phyloP scores from a whole-genome alignment of 805 yeast species.

The Metschnikowia shivogae region DNA sequence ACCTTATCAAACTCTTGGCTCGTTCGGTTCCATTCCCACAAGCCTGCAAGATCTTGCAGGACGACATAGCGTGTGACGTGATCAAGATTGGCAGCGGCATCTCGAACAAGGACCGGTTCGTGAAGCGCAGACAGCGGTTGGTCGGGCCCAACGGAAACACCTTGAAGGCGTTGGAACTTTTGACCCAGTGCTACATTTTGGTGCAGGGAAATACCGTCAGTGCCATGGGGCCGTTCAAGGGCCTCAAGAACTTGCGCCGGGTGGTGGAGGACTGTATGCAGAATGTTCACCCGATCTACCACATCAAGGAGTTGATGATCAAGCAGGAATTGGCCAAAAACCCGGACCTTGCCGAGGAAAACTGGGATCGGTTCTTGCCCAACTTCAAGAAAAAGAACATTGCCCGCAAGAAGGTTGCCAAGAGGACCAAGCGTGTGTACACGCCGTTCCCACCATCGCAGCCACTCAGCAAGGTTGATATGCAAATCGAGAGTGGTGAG shows the following conservation, averaged over 20 bases:
- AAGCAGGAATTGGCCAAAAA: conserved; percentile 91
- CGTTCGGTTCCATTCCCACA: conserved; percentile 97
- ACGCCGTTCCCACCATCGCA: conserved; percentile 99
- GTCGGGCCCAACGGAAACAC: conserved; percentile 98
- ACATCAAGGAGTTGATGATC: conserved; percentile 95
- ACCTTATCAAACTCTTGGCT: conserved; percentile 86
- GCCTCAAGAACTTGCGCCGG: conserved; percentile 85
- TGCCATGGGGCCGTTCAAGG: conserved; percentile 94
- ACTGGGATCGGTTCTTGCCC: conserved; percentile 95
- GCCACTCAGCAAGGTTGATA: conserved; percentile 93
- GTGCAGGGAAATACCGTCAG: conserved; percentile 98
- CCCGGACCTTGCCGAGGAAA: conserved; percentile 93
- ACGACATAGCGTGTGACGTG: conserved; percentile 92
- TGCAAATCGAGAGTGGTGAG: conserved; percentile 97
- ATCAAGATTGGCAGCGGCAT: conserved; percentile 91
- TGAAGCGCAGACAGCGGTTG: conserved; percentile 91
- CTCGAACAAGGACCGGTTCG: conserved; percentile 86
- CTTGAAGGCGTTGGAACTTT: conserved; percentile 86
- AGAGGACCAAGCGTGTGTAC: conserved; percentile 66
- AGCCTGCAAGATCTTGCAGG: conserved; percentile 86
- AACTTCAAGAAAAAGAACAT: conserved; percentile 95
- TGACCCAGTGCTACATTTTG: conserved; percentile 91
- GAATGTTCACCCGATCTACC: conserved; percentile 95
- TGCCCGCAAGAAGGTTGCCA: conserved; percentile 79
- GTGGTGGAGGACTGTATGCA: conserved; percentile 97